These are phyloP conservation scores for Fomitopsis betulina DNA, from an alignment of 1,284 basidiomycete species.

Conservation along the genomic window DNA sequence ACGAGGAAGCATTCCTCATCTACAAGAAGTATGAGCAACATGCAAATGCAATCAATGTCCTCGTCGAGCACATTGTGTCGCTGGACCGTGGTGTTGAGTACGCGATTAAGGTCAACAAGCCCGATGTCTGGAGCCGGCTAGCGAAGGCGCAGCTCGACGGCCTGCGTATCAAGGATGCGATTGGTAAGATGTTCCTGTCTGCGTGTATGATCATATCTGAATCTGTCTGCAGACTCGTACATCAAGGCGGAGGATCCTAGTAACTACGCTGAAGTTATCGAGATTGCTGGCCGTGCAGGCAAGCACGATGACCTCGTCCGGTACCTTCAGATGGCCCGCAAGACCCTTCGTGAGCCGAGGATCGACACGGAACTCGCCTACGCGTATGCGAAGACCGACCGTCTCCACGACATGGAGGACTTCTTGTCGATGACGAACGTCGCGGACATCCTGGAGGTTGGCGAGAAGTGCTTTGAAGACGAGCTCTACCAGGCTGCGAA, in stretches of 20 bases:
- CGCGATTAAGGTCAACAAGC: slow-evolving; percentile 95
- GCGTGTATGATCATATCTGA: not conserved
- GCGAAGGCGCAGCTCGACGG: slow-evolving; percentile 99
- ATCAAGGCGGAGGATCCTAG: slow-evolving; percentile 97
- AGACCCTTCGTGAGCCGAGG: slow-evolving; percentile 93
- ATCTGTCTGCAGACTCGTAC: slow-evolving; percentile 74
- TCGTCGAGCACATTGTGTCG: slow-evolving; percentile 97
- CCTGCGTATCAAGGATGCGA: slow-evolving; percentile 96
- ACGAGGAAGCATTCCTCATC: slow-evolving; percentile 95
- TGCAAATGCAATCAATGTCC: slow-evolving; percentile 93
- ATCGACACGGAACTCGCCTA: slow-evolving; percentile 98
- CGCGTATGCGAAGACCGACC: slow-evolving; percentile 95
- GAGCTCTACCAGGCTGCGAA: slow-evolving; percentile 97
- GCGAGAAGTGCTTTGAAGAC: slow-evolving; percentile 99
- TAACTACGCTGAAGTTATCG: slow-evolving; percentile 96
- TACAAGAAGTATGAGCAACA: slow-evolving; percentile 95
- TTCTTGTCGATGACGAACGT: slow-evolving; percentile 99
- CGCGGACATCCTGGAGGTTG: slow-evolving; percentile 92
- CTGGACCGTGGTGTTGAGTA: slow-evolving; percentile 97
- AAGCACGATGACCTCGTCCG: slow-evolving; percentile 98
- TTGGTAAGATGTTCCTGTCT: slow-evolving; percentile 49
- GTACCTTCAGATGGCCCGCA: slow-evolving; percentile 99
- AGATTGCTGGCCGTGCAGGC: slow-evolving; percentile 93
- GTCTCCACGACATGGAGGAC: slow-evolving; percentile 99
- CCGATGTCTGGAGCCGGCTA: slow-evolving; percentile 95